These are phyloP conservation scores for Gyrodon lividus DNA, from an alignment of 768 basidiomycete species.

Conservation along the genomic window DNA sequence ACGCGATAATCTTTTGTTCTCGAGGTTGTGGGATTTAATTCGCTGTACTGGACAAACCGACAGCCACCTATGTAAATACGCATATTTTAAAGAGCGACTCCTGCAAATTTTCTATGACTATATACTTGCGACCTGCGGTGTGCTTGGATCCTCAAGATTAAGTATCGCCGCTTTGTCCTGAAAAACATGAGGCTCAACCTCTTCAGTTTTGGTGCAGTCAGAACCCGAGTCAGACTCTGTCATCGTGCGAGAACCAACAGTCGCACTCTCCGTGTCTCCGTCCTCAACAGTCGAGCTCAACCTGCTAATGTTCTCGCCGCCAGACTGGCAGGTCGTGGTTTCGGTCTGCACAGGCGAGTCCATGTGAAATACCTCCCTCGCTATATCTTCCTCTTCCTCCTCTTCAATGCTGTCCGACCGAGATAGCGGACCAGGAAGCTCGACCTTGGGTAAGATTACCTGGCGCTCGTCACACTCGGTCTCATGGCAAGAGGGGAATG, in stretches of 20 bases:
- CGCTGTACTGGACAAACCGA: neutral
- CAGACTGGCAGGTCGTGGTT: neutral
- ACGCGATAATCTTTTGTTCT: too few relatives aligned
- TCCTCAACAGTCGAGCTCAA: constrained; percentile 13
- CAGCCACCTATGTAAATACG: constrained; percentile 19
- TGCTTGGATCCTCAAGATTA: constrained; percentile 26
- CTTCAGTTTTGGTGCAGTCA: constrained; percentile 26
- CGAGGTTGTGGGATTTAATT: neutral
- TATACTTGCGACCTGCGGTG: constrained; percentile 14
- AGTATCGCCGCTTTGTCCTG: constrained; percentile 25
- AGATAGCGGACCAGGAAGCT: constrained; percentile 22
- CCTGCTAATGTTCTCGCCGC: constrained; percentile 1
- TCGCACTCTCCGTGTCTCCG: constrained; percentile 20
- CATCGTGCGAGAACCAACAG: constrained; percentile 24
- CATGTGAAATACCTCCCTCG: neutral
- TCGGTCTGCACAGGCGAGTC: constrained; percentile 2
- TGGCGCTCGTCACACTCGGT: constrained; percentile 12
- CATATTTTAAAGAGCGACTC: constrained; percentile 21
- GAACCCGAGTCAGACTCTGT: constrained; percentile 26
- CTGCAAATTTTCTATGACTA: constrained; percentile 5
- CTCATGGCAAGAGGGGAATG: constrained; percentile 13
- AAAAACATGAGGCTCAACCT: constrained; percentile 24
- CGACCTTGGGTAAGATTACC: constrained; percentile 19
- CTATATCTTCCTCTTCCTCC: constrained; percentile 24
- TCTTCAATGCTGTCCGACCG: constrained; percentile 35